These are phyloP conservation scores for Erucastrum elatum DNA, from an alignment of 345 rosid species.

Conservation along the genomic window DNA sequence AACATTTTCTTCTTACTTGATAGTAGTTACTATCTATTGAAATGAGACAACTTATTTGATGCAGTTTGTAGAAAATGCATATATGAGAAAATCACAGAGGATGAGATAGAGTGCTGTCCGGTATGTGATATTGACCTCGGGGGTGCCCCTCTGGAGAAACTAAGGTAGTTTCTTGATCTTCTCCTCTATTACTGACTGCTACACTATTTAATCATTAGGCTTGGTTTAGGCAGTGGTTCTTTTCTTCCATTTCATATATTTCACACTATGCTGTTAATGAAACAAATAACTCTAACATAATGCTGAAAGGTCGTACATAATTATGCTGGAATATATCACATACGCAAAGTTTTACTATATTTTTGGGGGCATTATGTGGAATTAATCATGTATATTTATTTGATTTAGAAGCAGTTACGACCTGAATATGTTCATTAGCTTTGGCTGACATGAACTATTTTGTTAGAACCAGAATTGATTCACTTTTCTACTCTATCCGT, in stretches of 20 bases:
- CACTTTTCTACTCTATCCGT: background rate
- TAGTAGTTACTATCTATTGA: background rate
- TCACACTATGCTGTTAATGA: background rate
- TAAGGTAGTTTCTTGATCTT: conserved; percentile 58
- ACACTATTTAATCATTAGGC: conserved; percentile 3
- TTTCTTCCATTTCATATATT: background rate
- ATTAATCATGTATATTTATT: background rate
- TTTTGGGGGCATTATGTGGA: conserved; percentile 4
- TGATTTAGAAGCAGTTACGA: conserved; percentile 1
- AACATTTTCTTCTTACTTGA: conserved; percentile 2
- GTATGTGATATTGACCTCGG: conserved; percentile 80
- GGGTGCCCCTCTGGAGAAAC: conserved; percentile 77
- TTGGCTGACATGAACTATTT: background rate
- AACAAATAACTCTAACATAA: background rate
- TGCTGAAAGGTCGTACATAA: background rate
- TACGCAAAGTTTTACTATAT: background rate
- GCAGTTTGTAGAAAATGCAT: conserved; percentile 95
- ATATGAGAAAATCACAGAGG: conserved; percentile 67
- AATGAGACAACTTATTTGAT: conserved; percentile 9
- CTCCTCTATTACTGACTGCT: conserved; percentile 7
- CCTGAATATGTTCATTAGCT: background rate
- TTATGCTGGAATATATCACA: background rate
- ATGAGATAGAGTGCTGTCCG: conserved; percentile 78
- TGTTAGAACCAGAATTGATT: conserved; percentile 12
- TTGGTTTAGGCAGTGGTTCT: conserved; percentile 3